Percentiles rank a stretch among this genome's conserved stretches.
phyloP scores from a whole-genome alignment of 2,329 filamentous ascomycete species.

The Chaetothyriales sp. region DNA sequence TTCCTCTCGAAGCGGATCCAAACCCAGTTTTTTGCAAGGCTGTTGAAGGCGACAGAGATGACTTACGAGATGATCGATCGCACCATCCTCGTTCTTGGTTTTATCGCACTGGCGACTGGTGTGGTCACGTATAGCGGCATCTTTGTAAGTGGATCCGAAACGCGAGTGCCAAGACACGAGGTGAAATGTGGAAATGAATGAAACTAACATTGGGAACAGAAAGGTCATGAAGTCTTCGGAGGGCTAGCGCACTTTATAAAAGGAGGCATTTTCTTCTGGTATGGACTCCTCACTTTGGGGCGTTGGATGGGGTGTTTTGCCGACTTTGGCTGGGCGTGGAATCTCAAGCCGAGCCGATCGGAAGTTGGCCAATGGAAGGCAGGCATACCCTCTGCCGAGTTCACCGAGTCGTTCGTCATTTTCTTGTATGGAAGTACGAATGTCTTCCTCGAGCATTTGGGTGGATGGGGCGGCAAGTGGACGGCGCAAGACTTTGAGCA shows the following conservation, averaged over 20 bases:
- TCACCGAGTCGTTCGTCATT: conserved; percentile 77
- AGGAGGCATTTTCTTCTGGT: conserved; percentile 88
- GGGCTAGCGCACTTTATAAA: conserved; percentile 90
- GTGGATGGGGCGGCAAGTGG: conserved; percentile 58
- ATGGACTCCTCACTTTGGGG: conserved; percentile 72
- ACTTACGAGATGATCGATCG: conserved; percentile 60
- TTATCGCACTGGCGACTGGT: conserved; percentile 57
- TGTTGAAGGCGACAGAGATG: conserved; percentile 45
- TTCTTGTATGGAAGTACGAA: conserved; percentile 82
- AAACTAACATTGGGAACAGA: conserved; percentile 6
- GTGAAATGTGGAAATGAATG: not conserved
- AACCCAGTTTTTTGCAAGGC: conserved; percentile 14
- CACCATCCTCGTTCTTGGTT: conserved; percentile 63
- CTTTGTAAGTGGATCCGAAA: conserved; percentile 48
- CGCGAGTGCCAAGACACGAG: not conserved
- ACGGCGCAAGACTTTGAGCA: conserved; percentile 75
- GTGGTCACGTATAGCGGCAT: conserved; percentile 67
- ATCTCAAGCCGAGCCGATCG: conserved; percentile 52
- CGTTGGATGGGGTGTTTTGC: conserved; percentile 84
- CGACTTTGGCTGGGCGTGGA: conserved; percentile 92
- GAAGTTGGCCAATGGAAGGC: conserved; percentile 48
- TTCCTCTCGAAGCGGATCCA: conserved; percentile 38
- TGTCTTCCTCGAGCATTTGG: conserved; percentile 82
- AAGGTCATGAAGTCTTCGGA: conserved; percentile 54
- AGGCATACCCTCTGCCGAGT: conserved; percentile 62